Evolutionary conservation across 805 yeast genomes (phyloP).

Genomic region (Priceomyces fermenticarens): DNA sequence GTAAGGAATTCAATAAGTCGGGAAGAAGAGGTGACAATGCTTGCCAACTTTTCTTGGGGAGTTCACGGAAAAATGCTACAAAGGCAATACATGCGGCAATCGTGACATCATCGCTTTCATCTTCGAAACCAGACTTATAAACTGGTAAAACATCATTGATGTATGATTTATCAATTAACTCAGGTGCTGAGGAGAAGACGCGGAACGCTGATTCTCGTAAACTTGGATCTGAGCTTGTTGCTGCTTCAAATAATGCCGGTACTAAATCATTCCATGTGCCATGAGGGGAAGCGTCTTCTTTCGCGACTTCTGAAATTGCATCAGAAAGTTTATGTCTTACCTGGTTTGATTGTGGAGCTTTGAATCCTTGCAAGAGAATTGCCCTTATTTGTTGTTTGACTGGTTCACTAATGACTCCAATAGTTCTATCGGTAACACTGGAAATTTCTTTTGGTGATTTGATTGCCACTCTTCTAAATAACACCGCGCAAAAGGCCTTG

Average conservation of each 20-base stretch:
- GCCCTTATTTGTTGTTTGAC: conserved; percentile 62
- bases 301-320: conserved; percentile 89
- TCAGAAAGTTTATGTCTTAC: conserved; percentile 92
- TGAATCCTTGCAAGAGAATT: conserved; percentile 70
- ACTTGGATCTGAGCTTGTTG: conserved; percentile 52
- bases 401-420: conserved; percentile 62
- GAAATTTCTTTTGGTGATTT: conserved; percentile 68
- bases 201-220: conserved; percentile 90
- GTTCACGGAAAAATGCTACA: conserved; percentile 79
- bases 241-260: conserved; percentile 70
- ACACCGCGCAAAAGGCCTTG: conserved; percentile 76
- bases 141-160: conserved; percentile 59
- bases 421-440: conserved; percentile 70
- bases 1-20: conserved; percentile 77
- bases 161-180: conserved; percentile 60
- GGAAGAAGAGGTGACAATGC: conserved; percentile 78
- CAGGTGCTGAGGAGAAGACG: conserved; percentile 82
- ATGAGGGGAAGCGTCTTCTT: conserved; percentile 51
- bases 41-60: conserved; percentile 80
- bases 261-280: conserved; percentile 76
- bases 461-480: conserved; percentile 83
- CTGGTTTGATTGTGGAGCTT: conserved; percentile 61
- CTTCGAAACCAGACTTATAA: conserved; percentile 79
- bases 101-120: conserved; percentile 75
- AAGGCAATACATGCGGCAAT: conserved; percentile 91